These are phyloP conservation scores for Herpetospermum pedunculosum DNA, from an alignment of 306 rosid genomes.

Conservation along the genomic window DNA sequence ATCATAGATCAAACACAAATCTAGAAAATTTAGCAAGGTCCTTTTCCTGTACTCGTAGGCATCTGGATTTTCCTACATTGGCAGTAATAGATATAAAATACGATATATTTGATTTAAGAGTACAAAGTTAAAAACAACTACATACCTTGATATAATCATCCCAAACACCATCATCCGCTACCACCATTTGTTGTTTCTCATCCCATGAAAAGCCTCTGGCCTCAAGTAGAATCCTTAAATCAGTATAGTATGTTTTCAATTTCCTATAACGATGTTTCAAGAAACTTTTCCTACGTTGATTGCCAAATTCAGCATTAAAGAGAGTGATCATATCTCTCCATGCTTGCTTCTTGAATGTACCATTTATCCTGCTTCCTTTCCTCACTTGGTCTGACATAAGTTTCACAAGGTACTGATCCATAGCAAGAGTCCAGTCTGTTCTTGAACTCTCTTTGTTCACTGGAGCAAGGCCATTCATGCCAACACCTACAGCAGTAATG, in stretches of 20 bases:
- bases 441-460: conserved; percentile 16
- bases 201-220: conserved; percentile 38
- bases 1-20: conserved; percentile 34
- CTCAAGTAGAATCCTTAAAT: conserved; percentile 26
- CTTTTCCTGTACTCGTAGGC: conserved; percentile 27
- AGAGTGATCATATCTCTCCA: conserved; percentile 30
- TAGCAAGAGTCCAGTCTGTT: conserved; percentile 25
- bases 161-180: conserved; percentile 36
- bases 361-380: conserved; percentile 22
- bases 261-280: conserved; percentile 29
- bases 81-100: conserved; percentile 13
- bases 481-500: conserved; percentile 19
- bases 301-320: conserved; percentile 34
- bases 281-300: conserved; percentile 24
- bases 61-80: conserved; percentile 43
- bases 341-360: conserved; percentile 28
- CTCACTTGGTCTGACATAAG: conserved; percentile 37
- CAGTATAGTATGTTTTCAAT: conserved; percentile 28
- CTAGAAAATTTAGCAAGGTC: conserved; percentile 28
- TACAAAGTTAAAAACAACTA: conserved; percentile 1
- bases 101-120: neutral
- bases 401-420: conserved; percentile 40
- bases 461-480: conserved; percentile 13
- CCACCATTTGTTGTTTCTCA: conserved; percentile 33
- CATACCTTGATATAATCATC: conserved; percentile 33